These are phyloP conservation scores for Conticribra weissflogii DNA, from an alignment of 108 stramenopile genomes.

Conservation along the genomic window DNA sequence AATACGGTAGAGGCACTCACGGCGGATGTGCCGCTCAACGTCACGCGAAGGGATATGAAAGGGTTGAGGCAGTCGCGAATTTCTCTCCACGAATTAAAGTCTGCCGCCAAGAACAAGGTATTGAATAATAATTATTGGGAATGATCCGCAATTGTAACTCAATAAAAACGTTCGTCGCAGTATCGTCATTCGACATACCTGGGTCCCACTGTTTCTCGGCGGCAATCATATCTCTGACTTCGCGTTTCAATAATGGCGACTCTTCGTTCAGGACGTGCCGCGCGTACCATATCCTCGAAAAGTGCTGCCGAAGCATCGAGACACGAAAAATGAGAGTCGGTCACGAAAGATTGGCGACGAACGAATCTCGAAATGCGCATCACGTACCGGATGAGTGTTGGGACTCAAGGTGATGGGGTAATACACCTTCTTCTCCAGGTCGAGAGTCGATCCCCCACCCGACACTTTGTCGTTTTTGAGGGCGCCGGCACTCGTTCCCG, in stretches of 20 bases:
- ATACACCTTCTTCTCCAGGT: constrained; percentile 30
- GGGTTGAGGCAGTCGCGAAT: constrained; percentile 23
- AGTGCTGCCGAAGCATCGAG: too few relatives aligned
- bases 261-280: constrained; percentile 31
- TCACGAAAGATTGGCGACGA: too few relatives aligned
- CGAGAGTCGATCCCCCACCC: constrained; percentile 27
- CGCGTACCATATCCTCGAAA: constrained; percentile 30
- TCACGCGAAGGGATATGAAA: constrained; percentile 31
- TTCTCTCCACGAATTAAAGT: constrained; percentile 27
- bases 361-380: too few relatives aligned
- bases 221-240: constrained; percentile 27
- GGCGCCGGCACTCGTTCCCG: not conserved
- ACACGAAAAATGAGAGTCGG: too few relatives aligned
- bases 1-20: constrained; percentile 23
- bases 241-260: constrained; percentile 27
- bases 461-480: not conserved
- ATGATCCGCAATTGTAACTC: too few relatives aligned
- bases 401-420: constrained; percentile 19
- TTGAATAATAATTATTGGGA: too few relatives aligned
- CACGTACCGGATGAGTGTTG: constrained; percentile 37
- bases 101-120: too few relatives aligned
- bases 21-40: constrained; percentile 30
- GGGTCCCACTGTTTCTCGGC: constrained; percentile 26
- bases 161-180: not conserved
- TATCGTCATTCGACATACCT: not conserved